phyloP scores from a whole-genome alignment of 1,284 basidiomycete species.

The Ustilago tritici region DNA sequence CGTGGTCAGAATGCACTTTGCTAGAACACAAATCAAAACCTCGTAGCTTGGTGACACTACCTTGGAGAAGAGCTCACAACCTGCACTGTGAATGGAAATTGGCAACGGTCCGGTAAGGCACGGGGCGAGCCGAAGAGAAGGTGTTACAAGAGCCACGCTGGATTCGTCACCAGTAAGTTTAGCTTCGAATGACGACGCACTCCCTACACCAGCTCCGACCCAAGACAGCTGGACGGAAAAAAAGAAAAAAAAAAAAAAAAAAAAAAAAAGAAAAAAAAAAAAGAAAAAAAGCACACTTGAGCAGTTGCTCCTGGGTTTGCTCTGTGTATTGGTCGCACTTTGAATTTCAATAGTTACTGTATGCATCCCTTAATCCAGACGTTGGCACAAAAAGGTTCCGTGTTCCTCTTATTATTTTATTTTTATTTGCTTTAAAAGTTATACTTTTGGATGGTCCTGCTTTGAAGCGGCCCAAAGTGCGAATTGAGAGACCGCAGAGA shows the following conservation, averaged over 20 bases:
- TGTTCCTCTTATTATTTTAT: neutral
- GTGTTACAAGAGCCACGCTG: neutral
- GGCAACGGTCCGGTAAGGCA: slow-evolving; percentile 4
- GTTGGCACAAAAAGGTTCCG: slow-evolving; percentile 4
- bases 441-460: neutral
- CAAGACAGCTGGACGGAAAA: neutral
- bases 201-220: slow-evolving; percentile 7
- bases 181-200: neutral
- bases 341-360: neutral
- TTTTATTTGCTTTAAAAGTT: neutral
- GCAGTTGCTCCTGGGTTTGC: neutral
- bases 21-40: neutral
- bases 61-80: neutral
- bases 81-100: neutral
- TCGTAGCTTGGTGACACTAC: neutral
- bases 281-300: neutral
- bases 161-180: neutral
- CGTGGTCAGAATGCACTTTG: neutral
- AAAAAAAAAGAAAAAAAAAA: too few relatives aligned
- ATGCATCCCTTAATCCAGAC: neutral
- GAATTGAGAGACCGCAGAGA: neutral
- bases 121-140: neutral
- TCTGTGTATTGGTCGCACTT: neutral
- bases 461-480: neutral
- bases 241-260: too few relatives aligned